Evolutionary conservation across 257 asterid species (phyloP).

Genomic region (Knoxia roxburghii): DNA sequence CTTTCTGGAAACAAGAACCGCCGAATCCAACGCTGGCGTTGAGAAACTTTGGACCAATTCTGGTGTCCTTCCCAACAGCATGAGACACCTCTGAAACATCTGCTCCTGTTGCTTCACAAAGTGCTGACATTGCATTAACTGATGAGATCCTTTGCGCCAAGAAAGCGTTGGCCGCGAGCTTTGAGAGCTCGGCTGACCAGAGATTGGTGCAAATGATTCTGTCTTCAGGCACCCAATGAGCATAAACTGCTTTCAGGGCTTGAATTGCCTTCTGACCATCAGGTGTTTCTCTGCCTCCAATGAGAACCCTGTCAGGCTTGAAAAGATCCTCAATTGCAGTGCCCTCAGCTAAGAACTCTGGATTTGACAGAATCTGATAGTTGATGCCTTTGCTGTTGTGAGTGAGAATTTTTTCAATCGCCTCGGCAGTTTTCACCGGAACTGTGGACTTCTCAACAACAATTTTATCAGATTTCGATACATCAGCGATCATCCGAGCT

Average conservation of each 20-base stretch:
- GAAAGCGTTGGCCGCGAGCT: slow-evolving; percentile 36
- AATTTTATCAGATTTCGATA: slow-evolving; percentile 27
- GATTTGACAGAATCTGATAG: slow-evolving; percentile 31
- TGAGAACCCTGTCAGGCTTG: slow-evolving; percentile 24
- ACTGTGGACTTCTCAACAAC: slow-evolving; percentile 36
- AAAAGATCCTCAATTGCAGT: slow-evolving; percentile 34
- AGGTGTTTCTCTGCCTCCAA: slow-evolving; percentile 25
- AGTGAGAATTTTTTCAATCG: slow-evolving; percentile 30
- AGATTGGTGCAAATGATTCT: slow-evolving; percentile 23
- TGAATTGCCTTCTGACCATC: slow-evolving; percentile 24
- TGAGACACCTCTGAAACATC: slow-evolving; percentile 36
- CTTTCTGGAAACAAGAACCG: slow-evolving; percentile 49
- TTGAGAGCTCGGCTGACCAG: slow-evolving; percentile 32
- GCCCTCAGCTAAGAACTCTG: slow-evolving; percentile 36
- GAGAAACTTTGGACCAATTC: slow-evolving; percentile 42
- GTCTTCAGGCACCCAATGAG: slow-evolving; percentile 27
- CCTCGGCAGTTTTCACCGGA: slow-evolving; percentile 38
- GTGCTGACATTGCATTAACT: slow-evolving; percentile 43
- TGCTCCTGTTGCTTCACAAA: slow-evolving; percentile 44
- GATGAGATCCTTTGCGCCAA: slow-evolving; percentile 32
- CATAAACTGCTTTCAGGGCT: slow-evolving; percentile 23
- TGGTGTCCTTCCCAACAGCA: slow-evolving; percentile 39
- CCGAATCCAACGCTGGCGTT: slow-evolving; percentile 49
- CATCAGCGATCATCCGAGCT: slow-evolving; percentile 36
- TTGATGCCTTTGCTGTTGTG: slow-evolving; percentile 34